A percentile compares a stretch with the other conserved stretches of the same genome.
These are phyloP conservation scores for Aspergillus sp. DNA, from an alignment of 2,329 filamentous ascomycete species.

Conservation along the genomic window DNA sequence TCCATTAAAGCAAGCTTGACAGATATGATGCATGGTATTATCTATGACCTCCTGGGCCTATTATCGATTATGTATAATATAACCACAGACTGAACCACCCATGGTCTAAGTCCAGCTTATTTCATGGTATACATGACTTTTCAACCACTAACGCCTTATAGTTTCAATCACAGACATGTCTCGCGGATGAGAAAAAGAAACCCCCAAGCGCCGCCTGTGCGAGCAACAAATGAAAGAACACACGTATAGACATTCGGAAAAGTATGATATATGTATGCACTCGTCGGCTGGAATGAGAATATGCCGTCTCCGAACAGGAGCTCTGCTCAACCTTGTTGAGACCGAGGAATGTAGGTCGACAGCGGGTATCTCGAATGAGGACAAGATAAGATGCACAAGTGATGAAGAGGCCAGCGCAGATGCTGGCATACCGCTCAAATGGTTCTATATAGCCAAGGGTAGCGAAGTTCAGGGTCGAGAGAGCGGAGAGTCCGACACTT, in stretches of 20 bases:
- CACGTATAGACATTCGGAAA: slow-evolving; percentile 2
- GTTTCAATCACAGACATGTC: slow-evolving; percentile 9
- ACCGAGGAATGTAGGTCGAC: background rate
- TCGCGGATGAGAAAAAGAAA: slow-evolving; percentile 7
- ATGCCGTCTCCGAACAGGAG: background rate
- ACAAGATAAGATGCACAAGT: slow-evolving; percentile 2
- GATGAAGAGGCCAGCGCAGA: slow-evolving; percentile 1
- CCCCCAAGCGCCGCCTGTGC: slow-evolving; percentile 19
- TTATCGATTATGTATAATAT: slow-evolving; percentile 27
- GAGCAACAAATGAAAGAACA: slow-evolving; percentile 9
- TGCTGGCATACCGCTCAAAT: slow-evolving; percentile 6
- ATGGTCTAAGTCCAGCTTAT: slow-evolving; percentile 28
- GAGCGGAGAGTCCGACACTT: background rate
- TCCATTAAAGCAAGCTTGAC: background rate
- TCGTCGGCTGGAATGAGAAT: background rate
- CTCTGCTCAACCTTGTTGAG: background rate
- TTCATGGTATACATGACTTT: slow-evolving; percentile 23
- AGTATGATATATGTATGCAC: background rate
- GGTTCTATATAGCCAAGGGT: slow-evolving; percentile 1
- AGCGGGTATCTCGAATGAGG: slow-evolving; percentile 2
- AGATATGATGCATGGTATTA: slow-evolving; percentile 20
- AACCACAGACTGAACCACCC: slow-evolving; percentile 23
- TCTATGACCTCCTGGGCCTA: slow-evolving; percentile 20
- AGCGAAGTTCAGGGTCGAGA: background rate
- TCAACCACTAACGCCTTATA: slow-evolving; percentile 15